Percentiles rank a stretch among this genome's conserved stretches.
These are phyloP conservation scores for Neofusicoccum ribis DNA, from an alignment of 2,329 filamentous ascomycete species.

Conservation along the genomic window DNA sequence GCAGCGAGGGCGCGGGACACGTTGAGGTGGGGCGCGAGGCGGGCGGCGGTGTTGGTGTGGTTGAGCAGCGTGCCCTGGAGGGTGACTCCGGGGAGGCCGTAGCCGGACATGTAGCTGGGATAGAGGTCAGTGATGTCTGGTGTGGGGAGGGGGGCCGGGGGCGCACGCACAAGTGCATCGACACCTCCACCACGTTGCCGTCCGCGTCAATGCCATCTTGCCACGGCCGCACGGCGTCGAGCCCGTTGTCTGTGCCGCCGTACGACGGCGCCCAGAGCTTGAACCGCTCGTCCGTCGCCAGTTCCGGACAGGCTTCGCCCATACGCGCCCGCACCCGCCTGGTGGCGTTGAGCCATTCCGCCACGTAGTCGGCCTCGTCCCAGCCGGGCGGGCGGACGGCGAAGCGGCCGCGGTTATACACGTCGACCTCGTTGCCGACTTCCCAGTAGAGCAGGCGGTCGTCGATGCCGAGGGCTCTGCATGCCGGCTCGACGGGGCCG, in stretches of 20 bases:
- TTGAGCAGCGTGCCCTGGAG: slow-evolving; percentile 65
- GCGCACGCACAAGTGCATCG: not conserved
- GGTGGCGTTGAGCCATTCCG: slow-evolving; percentile 60
- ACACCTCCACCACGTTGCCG: slow-evolving; percentile 42
- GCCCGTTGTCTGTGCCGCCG: slow-evolving; percentile 52
- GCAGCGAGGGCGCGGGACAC: slow-evolving; percentile 47
- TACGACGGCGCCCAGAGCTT: slow-evolving; percentile 59
- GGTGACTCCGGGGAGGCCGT: slow-evolving; percentile 60
- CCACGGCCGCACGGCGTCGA: slow-evolving; percentile 56
- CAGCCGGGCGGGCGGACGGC: slow-evolving; percentile 54
- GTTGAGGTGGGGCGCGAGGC: slow-evolving; percentile 51
- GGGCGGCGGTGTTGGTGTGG: slow-evolving; percentile 55
- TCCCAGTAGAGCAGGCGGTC: slow-evolving; percentile 60
- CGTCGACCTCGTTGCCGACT: slow-evolving; percentile 65
- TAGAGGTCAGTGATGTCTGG: not conserved
- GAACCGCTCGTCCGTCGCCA: slow-evolving; percentile 44
- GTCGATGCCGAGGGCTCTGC: slow-evolving; percentile 52
- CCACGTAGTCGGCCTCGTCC: slow-evolving; percentile 57
- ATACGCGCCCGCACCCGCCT: slow-evolving; percentile 50
- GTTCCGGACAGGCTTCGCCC: slow-evolving; percentile 51
- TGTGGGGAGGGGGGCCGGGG: slow-evolving; percentile 56
- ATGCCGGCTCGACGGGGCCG: slow-evolving; percentile 58
- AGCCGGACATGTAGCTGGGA: slow-evolving; percentile 62
- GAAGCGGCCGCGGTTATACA: slow-evolving; percentile 54
- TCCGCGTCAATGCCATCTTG: slow-evolving; percentile 54